A percentile compares a stretch with the other conserved stretches of the same genome.
phyloP scores from a whole-genome alignment of 805 yeast species.

The Candida multigemmis region DNA sequence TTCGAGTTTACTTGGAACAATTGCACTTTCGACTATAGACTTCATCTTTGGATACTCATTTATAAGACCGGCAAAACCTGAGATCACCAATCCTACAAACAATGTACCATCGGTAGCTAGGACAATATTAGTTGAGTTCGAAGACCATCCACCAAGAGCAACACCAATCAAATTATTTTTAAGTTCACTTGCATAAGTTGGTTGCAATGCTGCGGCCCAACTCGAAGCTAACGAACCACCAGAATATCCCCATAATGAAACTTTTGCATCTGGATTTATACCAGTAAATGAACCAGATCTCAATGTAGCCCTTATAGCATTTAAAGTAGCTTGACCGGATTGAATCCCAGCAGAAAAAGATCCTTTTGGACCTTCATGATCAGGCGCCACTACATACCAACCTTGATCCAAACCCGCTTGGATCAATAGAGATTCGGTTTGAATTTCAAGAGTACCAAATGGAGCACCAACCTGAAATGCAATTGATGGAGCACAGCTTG shows the following conservation, averaged over 20 bases:
- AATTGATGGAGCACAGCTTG: constrained; percentile 18
- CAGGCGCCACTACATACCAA: constrained; percentile 22
- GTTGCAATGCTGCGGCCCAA: constrained; percentile 26
- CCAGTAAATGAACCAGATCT: constrained; percentile 8
- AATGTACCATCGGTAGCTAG: constrained; percentile 12
- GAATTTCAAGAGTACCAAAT: constrained; percentile 6
- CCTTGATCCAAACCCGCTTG: constrained; percentile 15
- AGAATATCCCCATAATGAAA: constrained; percentile 22
- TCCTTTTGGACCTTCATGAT: constrained; percentile 22
- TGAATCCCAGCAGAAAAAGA: constrained; percentile 20
- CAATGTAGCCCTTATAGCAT: constrained; percentile 20
- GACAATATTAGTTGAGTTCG: constrained; percentile 18
- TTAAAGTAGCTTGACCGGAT: constrained; percentile 19
- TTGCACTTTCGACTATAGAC: not conserved
- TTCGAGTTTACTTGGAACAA: constrained; percentile 2
- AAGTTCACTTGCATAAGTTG: constrained; percentile 24
- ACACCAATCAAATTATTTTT: constrained; percentile 13
- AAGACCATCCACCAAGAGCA: constrained; percentile 25
- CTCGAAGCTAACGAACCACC: constrained; percentile 26
- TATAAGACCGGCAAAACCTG: constrained; percentile 16
- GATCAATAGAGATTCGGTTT: constrained; percentile 9
- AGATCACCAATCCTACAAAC: constrained; percentile 17
- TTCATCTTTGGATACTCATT: constrained; percentile 16
- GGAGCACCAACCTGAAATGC: constrained; percentile 11
- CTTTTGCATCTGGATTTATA: constrained; percentile 7